Evolutionary conservation across 2,329 filamentous ascomycete genomes (phyloP), one percentile per base, ranked within the genome.

Genomic region (Elsinoe perseae): DNA sequence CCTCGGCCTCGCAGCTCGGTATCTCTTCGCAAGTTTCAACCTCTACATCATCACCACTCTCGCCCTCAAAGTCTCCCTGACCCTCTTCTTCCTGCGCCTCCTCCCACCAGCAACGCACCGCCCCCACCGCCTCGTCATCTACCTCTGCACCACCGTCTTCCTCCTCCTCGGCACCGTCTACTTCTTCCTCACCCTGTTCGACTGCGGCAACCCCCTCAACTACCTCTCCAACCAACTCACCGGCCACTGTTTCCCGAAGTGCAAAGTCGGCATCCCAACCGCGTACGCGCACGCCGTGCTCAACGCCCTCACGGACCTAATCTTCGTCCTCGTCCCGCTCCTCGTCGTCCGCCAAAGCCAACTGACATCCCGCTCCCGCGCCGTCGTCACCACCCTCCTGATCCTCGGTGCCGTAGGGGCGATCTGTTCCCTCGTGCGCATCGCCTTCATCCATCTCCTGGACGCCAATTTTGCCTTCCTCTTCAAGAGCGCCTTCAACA

Each of bases 1-100:
- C 30, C 46, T 50, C 14, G 18, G 16, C 46, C 46, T 27, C 14
- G 46, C 46, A 27, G 16, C 21, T 1, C 36, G 66, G 64, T 60
- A 64, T 50, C 58, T 65, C 7, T 27, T 68, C 32, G 59, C 69
- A 2, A 65, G 66, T 43, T 69, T 75, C 56, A 64, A 63, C 10
- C 65, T 70, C 1, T 76, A 76, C 58, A 61, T 74, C 36, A 54
- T 70, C 6, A 68, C 72, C 0, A 70, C 73, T 59, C 69, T 73
- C 57, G 59, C 69, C 10, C 62, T 75, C 58, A 77, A 77, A 60
- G 69, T 75, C 27, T 74, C 73, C 2, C 62, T 77, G 4, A 71
- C 68, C 7, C 60, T 76, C 27, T 75, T 75, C 65, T 75, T 75
- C 61, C 65, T 72, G 2, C 71, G 74, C 4, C 70, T 76, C 40